Conservation (phyloP, 2,329 filamentous ascomycete species). For the Didymella arachidicola region DNA sequence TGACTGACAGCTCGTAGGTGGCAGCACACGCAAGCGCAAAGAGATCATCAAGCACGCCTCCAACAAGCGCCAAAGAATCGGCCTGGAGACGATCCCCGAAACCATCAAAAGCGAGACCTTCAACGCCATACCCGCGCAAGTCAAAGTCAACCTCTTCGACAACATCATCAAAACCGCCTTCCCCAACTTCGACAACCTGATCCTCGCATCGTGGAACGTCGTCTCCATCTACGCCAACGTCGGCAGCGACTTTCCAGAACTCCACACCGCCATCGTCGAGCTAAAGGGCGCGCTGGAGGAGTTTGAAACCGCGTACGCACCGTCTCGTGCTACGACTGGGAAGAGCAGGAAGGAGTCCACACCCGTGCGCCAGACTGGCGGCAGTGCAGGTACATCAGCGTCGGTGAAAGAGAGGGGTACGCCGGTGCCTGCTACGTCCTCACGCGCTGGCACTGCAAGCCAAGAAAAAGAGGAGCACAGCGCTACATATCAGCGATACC, state of each 20-base stretch:
- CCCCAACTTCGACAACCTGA: slow-evolving; percentile 42
- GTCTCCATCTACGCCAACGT: slow-evolving; percentile 38
- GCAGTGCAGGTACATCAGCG: background rate
- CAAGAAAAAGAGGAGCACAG: background rate
- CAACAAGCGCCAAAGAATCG: slow-evolving; percentile 38
- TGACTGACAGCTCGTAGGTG: slow-evolving; percentile 3
- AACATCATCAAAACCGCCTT: slow-evolving; percentile 36
- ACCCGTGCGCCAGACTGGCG: background rate
- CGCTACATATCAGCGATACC: background rate
- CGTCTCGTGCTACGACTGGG: slow-evolving; percentile 7
- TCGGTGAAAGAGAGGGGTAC: slow-evolving; percentile 1
- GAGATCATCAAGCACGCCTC: slow-evolving; percentile 29
- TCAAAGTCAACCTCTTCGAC: slow-evolving; percentile 43
- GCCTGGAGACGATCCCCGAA: slow-evolving; percentile 35
- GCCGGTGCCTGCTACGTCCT: background rate
- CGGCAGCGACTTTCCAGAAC: slow-evolving; percentile 37
- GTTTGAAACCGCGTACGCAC: slow-evolving; percentile 28
- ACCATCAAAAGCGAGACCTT: slow-evolving; percentile 34
- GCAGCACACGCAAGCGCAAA: slow-evolving; percentile 11
- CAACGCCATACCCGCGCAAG: slow-evolving; percentile 29
- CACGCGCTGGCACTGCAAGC: background rate
- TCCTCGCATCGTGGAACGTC: slow-evolving; percentile 45
- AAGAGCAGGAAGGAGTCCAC: slow-evolving; percentile 8
- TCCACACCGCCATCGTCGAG: slow-evolving; percentile 36
- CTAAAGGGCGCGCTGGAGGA: slow-evolving; percentile 39